A percentile compares a stretch with the other conserved stretches of the same genome.
These are phyloP conservation scores for Strigomonas culicis DNA, from an alignment of 208 protist species.

Conservation along the genomic window DNA sequence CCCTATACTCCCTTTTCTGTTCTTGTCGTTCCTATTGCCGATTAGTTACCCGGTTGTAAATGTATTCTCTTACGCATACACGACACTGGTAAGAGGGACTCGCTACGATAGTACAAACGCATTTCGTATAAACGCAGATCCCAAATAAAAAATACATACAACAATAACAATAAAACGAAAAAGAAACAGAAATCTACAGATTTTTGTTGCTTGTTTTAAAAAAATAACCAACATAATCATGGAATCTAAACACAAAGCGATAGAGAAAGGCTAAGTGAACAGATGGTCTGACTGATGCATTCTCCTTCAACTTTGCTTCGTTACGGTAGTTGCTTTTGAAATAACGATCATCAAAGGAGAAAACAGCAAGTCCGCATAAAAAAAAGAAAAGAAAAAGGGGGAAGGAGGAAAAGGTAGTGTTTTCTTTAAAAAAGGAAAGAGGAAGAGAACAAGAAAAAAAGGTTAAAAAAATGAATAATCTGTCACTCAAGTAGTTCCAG, in stretches of 20 bases:
- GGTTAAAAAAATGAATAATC: constrained; percentile 23
- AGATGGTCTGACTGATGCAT: background rate
- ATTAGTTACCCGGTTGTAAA: too few species aligned
- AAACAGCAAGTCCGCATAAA: constrained; percentile 6
- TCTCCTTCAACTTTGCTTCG: background rate
- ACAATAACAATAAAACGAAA: constrained; percentile 7
- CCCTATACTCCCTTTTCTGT: too few species aligned
- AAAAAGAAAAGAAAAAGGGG: constrained; percentile 19
- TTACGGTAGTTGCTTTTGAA: background rate
- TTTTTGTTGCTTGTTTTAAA: too few species aligned
- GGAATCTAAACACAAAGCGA: too few species aligned
- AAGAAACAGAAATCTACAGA: constrained; percentile 13
- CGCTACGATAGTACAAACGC: too few species aligned
- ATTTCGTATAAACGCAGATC: background rate
- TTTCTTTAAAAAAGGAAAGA: constrained; percentile 9
- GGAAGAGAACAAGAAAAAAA: constrained; percentile 14
- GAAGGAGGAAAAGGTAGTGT: constrained; percentile 19
- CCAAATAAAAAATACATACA: constrained; percentile 4
- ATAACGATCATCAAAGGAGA: constrained; percentile 6
- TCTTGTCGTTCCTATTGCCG: too few species aligned
- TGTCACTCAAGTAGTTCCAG: background rate
- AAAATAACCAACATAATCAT: too few species aligned
- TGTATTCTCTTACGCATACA: too few species aligned
- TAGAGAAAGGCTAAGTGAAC: too few species aligned
- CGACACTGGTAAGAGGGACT: too few species aligned